Evolutionary conservation across 2,329 filamentous ascomycete genomes (phyloP), one percentile per base, ranked within the genome.

Genomic region (Scytalidium sp.): DNA sequence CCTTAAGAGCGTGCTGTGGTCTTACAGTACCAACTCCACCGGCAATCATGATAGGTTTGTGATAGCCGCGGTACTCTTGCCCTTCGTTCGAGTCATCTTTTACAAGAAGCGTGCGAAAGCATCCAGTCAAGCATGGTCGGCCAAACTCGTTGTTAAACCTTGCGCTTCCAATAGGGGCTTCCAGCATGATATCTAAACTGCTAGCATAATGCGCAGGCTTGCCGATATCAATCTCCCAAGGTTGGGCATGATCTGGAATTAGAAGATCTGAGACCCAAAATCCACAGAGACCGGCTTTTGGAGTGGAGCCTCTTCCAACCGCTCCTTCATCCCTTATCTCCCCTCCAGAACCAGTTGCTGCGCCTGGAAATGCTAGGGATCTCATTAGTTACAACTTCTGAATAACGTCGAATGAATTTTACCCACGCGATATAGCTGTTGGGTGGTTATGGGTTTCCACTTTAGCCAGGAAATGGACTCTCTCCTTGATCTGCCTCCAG

Each of bases 131-230:
- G 64, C 87, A 91, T 29, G 94, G 93, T 32, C 94, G 83, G 21
- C 94, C 94, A 62, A 97, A 99, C 64, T 97, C 94, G 65, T 99
- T 99, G 75, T 97, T 97, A 76, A 96, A 97, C 19, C 90, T 84
- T 45, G 94, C 94, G 61, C 89, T 94, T 29, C 94, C 94, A 60
- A 99, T 94, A 0, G 94, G 94, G 0, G 91, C 94, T 67, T 99
- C 93, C 10, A 97, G 77, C 93, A 99, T 97, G 60, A 99, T 97
- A 65, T 97, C 92, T 32, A 97, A 75, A 71, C 88, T 91, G 72
- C 90, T 96, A 19, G 94, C 92, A 64, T 96, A 94, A 70, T 99
- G 94, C 41, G 83, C 80, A 3, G 94, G 94, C 64, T 88, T 92
- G 45, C 94, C 94, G 49, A 96, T 81, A 63, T 97, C 88, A 25